Evolutionary conservation across 441 rosid species (phyloP).

Genomic region (Cnidoscolus chayamansa): DNA sequence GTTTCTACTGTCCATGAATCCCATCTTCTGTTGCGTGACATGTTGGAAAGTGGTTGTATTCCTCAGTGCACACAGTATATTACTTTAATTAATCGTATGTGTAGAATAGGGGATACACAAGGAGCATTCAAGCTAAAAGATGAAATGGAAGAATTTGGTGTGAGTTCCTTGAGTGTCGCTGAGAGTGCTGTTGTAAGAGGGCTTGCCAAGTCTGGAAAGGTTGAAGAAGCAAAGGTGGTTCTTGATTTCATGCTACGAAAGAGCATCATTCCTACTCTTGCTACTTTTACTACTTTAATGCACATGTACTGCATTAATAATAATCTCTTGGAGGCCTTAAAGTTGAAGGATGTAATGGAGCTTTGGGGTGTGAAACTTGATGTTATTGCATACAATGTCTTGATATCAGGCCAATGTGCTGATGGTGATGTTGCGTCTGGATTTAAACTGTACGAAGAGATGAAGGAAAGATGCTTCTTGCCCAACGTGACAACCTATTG

Average conservation of each 20-base stretch:
- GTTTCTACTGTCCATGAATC: conserved; percentile 51
- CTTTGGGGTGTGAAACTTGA: conserved; percentile 57
- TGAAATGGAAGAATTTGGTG: conserved; percentile 53
- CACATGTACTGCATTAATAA: conserved; percentile 51
- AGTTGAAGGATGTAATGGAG: conserved; percentile 48
- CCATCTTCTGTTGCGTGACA: conserved; percentile 46
- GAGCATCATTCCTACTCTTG: conserved; percentile 62
- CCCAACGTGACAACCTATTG: conserved; percentile 60
- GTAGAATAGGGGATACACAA: conserved; percentile 56
- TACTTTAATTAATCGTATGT: conserved; percentile 56
- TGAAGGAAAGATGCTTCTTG: conserved; percentile 56
- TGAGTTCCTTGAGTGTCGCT: conserved; percentile 51
- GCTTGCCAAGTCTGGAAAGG: conserved; percentile 71
- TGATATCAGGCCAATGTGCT: conserved; percentile 63
- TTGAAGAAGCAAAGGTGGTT: conserved; percentile 64
- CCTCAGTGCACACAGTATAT: conserved; percentile 50
- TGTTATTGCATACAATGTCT: conserved; percentile 67
- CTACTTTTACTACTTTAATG: conserved; percentile 74
- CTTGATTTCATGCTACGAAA: conserved; percentile 54
- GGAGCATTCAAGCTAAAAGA: conserved; percentile 63
- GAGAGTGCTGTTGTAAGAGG: conserved; percentile 86
- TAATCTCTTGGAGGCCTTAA: conserved; percentile 50
- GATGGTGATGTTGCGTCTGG: conserved; percentile 52
- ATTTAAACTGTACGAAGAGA: conserved; percentile 61
- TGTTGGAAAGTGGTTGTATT: conserved; percentile 52